These are phyloP conservation scores for Dioscorea cayenensis DNA, from an alignment of 116 monocot genomes.

Conservation along the genomic window DNA sequence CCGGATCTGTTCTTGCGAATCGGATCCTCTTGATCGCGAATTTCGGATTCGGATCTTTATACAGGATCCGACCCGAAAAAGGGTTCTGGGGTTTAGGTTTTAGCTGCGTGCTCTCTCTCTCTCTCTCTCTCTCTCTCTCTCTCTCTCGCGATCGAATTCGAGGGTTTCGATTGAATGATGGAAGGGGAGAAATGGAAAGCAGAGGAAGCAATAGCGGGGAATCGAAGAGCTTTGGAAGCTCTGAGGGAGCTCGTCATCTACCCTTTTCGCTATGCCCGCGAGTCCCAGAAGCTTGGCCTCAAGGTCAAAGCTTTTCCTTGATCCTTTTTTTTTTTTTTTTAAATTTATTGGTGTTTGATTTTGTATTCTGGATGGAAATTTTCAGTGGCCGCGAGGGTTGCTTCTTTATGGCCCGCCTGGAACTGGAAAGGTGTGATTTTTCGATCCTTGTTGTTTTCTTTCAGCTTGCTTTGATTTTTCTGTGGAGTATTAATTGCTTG, in stretches of 20 bases:
- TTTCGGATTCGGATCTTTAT: no score
- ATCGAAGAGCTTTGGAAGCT: slow-evolving; percentile 46
- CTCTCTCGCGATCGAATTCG: no score
- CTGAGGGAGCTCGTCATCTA: slow-evolving; percentile 72
- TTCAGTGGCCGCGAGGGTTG: slow-evolving; percentile 90
- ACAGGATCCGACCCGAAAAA: no score
- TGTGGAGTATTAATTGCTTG: no score
- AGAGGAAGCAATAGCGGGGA: slow-evolving; percentile 72
- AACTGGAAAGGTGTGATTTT: slow-evolving; percentile 74
- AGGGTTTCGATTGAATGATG: slow-evolving; percentile 5
- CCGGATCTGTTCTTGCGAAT: no score
- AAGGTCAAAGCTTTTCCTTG: slow-evolving; percentile 24
- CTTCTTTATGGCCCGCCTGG: slow-evolving; percentile 91
- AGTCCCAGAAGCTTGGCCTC: slow-evolving; percentile 56
- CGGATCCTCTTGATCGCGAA: no score
- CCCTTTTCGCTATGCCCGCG: slow-evolving; percentile 55
- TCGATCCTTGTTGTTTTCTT: neutral
- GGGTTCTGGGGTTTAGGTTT: no score
- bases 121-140: no score
- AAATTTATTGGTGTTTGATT: neutral
- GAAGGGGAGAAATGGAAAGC: slow-evolving; percentile 37
- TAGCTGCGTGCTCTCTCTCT: no score
- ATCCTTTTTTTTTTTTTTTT: neutral
- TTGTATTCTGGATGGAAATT: slow-evolving; percentile 1
- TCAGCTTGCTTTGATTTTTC: neutral